Percentiles rank a stretch among this genome's conserved stretches.
Evolutionary conservation across 2,329 filamentous ascomycete species (phyloP).

Genomic region (Phyllosticta citribraziliensis): DNA sequence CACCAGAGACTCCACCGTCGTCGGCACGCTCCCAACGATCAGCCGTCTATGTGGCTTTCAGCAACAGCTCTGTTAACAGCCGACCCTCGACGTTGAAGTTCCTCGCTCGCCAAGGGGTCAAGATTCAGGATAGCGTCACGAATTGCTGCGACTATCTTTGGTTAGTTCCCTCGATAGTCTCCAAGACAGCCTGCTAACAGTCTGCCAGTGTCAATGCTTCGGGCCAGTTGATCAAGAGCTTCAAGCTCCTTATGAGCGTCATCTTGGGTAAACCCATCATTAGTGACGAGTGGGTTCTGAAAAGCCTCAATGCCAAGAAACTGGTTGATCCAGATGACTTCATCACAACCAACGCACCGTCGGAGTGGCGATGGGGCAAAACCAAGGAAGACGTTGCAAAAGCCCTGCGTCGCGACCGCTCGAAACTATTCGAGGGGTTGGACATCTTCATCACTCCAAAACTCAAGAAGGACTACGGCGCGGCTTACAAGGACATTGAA

Average conservation of each 20-base stretch:
- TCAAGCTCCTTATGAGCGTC: constrained; percentile 37
- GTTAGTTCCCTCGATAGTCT: background rate
- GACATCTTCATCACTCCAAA: constrained; percentile 40
- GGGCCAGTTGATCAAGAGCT: constrained; percentile 1
- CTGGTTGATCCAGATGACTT: constrained; percentile 28
- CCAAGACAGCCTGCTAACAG: background rate
- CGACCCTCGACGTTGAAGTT: background rate
- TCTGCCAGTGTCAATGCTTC: background rate
- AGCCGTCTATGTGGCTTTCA: background rate
- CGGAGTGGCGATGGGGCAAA: constrained; percentile 32
- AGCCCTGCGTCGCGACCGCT: constrained; percentile 23
- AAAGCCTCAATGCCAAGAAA: constrained; percentile 25
- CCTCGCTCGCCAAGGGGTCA: background rate
- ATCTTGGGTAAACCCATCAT: constrained; percentile 36
- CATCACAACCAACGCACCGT: constrained; percentile 22
- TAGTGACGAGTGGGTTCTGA: constrained; percentile 36
- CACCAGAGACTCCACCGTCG: background rate
- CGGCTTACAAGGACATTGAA: constrained; percentile 29
- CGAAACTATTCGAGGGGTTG: constrained; percentile 40
- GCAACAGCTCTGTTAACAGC: background rate
- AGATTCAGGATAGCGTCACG: background rate
- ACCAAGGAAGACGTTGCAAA: constrained; percentile 16
- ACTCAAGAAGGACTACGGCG: constrained; percentile 22
- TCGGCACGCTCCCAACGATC: background rate
- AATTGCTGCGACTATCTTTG: constrained; percentile 3